Percentiles rank a stretch among this genome's conserved stretches.
Conservation (phyloP, 768 basidiomycete species). For the Cyclocybe cylindracea region DNA sequence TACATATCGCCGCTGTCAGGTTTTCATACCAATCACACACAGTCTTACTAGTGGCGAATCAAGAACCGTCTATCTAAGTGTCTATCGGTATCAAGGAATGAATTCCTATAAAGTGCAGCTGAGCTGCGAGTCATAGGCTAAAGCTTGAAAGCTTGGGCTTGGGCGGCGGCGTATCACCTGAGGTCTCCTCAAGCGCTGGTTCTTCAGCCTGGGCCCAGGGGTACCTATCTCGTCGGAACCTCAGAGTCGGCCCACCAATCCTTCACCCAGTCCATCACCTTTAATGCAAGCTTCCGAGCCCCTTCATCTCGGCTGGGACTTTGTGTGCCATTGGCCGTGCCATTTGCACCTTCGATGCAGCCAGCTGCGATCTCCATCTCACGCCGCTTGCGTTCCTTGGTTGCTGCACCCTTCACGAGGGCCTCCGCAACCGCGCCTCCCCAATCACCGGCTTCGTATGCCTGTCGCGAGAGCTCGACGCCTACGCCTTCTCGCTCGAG, state of each 20-base stretch:
- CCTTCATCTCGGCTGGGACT: constrained; percentile 33
- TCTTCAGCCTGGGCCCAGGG: neutral
- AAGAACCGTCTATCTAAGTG: too few species aligned
- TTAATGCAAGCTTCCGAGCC: constrained; percentile 45
- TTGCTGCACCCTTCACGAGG: constrained; percentile 46
- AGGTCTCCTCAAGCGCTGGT: too few species aligned
- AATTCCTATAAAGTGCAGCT: too few species aligned
- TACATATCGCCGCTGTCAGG: too few species aligned
- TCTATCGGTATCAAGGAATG: too few species aligned
- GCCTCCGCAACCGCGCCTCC: constrained; percentile 59
- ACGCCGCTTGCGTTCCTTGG: constrained; percentile 48
- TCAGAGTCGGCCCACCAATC: constrained; percentile 27
- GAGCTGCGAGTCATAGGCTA: too few species aligned
- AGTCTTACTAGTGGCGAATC: too few species aligned
- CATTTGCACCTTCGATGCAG: too few species aligned
- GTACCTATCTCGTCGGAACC: neutral
- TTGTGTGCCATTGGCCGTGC: constrained; percentile 28
- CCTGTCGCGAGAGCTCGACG: constrained; percentile 61
- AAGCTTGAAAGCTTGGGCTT: too few species aligned
- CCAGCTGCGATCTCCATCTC: constrained; percentile 24
- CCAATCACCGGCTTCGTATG: constrained; percentile 79
- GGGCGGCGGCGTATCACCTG: too few species aligned
- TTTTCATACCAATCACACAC: too few species aligned
- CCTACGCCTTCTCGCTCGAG: constrained; percentile 68
- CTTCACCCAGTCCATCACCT: constrained; percentile 53